These are phyloP conservation scores for Ilyonectria mors-panacis DNA, from an alignment of 2,329 filamentous ascomycete species.

Conservation along the genomic window DNA sequence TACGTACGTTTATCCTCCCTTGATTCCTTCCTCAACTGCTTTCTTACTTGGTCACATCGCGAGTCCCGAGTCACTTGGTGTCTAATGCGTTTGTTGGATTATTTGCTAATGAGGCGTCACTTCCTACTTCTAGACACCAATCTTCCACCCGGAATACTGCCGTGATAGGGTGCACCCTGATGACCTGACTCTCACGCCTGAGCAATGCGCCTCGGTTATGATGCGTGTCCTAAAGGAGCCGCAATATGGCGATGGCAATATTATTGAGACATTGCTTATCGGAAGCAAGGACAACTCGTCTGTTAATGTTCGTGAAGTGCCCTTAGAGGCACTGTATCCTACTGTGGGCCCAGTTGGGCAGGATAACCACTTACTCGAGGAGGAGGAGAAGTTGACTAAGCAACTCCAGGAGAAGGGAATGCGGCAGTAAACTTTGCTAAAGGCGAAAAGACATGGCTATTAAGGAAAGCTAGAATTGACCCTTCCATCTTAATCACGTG, in stretches of 20 bases:
- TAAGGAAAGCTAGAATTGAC: too few relatives aligned
- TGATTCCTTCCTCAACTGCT: too few relatives aligned
- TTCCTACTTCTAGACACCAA: constrained; percentile 14
- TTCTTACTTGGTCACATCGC: too few relatives aligned
- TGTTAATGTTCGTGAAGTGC: not conserved
- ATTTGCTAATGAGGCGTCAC: not conserved
- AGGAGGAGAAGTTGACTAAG: constrained; percentile 1
- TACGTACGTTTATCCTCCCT: not conserved
- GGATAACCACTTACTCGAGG: constrained; percentile 4
- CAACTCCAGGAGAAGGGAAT: not conserved
- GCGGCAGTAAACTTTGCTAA: too few relatives aligned
- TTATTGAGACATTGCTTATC: not conserved
- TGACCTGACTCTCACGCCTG: constrained; percentile 20
- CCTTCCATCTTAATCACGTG: too few relatives aligned
- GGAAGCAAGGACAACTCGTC: not conserved
- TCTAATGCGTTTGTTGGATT: not conserved
- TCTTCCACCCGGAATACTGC: constrained; percentile 31
- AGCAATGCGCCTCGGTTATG: constrained; percentile 1
- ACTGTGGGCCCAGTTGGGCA: constrained; percentile 16
- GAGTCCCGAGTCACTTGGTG: not conserved
- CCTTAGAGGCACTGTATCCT: constrained; percentile 22
- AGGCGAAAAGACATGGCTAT: too few relatives aligned
- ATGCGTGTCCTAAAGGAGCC: not conserved
- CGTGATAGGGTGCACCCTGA: constrained; percentile 19
- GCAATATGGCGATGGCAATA: not conserved